A percentile compares a stretch with the other conserved stretches of the same genome.
phyloP scores from a whole-genome alignment of 805 yeast species.

The Candida berthetii region DNA sequence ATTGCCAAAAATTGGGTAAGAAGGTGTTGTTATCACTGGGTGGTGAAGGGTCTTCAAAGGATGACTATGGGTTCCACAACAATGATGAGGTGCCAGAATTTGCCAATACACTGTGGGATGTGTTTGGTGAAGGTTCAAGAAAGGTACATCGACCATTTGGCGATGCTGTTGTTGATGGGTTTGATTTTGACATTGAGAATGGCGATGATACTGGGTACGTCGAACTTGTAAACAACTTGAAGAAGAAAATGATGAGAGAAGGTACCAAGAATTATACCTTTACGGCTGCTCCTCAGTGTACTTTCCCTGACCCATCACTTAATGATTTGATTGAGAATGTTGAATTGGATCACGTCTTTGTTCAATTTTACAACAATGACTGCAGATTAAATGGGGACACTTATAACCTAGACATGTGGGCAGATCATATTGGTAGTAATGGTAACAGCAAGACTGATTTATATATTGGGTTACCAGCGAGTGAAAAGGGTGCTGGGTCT shows the following conservation, averaged over 20 bases:
- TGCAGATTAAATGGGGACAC: slow-evolving; percentile 34
- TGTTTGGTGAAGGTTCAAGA: slow-evolving; percentile 54
- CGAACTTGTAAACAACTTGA: slow-evolving; percentile 46
- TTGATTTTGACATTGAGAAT: slow-evolving; percentile 86
- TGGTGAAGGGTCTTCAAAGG: slow-evolving; percentile 65
- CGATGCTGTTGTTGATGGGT: slow-evolving; percentile 76
- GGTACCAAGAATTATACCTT: slow-evolving; percentile 49
- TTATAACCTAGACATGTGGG: slow-evolving; percentile 53
- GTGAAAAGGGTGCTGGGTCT: slow-evolving; percentile 42
- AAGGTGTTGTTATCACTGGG: slow-evolving; percentile 68
- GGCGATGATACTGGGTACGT: slow-evolving; percentile 59
- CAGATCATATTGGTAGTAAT: slow-evolving; percentile 9
- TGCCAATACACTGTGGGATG: slow-evolving; percentile 54
- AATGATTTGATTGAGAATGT: slow-evolving; percentile 44
- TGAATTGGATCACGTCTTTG: slow-evolving; percentile 58
- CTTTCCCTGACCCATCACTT: slow-evolving; percentile 54
- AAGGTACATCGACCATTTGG: slow-evolving; percentile 56
- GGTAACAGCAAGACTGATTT: slow-evolving; percentile 42
- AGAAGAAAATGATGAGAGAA: slow-evolving; percentile 28
- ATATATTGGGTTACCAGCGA: slow-evolving; percentile 60
- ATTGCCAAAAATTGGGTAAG: slow-evolving; percentile 77
- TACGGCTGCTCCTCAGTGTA: slow-evolving; percentile 81
- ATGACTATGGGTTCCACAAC: slow-evolving; percentile 78
- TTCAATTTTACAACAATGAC: slow-evolving; percentile 72
- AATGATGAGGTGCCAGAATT: slow-evolving; percentile 68